Conservation (phyloP, 768 basidiomycete genomes). For the Boletus pseudo-olivaceus region DNA sequence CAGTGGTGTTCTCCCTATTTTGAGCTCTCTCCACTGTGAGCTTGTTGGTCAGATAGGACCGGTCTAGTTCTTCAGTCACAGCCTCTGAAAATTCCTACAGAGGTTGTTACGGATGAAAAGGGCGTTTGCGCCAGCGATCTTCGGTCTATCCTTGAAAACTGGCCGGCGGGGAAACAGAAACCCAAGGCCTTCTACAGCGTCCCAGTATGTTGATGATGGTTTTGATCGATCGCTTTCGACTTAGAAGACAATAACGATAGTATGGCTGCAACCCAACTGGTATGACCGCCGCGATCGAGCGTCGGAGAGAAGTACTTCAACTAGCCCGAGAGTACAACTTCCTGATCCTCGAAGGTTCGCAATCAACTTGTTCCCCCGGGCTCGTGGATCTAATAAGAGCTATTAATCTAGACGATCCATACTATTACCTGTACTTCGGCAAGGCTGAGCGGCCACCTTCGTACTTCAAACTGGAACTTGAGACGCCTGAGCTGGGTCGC, state of each 20-base stretch:
- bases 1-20: constrained; percentile 67
- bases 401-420: constrained; percentile 64
- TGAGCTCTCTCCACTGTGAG: constrained; percentile 53
- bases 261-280: constrained; percentile 89
- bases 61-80: background rate
- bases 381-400: background rate
- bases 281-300: constrained; percentile 64
- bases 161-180: constrained; percentile 67
- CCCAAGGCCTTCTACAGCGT: constrained; percentile 84
- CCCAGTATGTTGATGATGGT: constrained; percentile 43
- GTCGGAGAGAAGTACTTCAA: constrained; percentile 67
- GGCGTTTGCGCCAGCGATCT: constrained; percentile 64
- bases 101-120: constrained; percentile 71
- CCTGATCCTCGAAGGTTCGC: constrained; percentile 77
- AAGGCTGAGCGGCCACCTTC: constrained; percentile 59
- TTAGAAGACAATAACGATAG: constrained; percentile 31
- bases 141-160: constrained; percentile 62
- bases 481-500: constrained; percentile 63
- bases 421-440: constrained; percentile 76
- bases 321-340: constrained; percentile 73
- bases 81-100: constrained; percentile 36
- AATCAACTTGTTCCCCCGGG: background rate
- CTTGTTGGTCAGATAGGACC: constrained; percentile 47
- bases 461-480: constrained; percentile 78
- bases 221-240: constrained; percentile 3